Evolutionary conservation across 495 filamentous ascomycete species (phyloP).

Genomic region (Podospora anserina): DNA sequence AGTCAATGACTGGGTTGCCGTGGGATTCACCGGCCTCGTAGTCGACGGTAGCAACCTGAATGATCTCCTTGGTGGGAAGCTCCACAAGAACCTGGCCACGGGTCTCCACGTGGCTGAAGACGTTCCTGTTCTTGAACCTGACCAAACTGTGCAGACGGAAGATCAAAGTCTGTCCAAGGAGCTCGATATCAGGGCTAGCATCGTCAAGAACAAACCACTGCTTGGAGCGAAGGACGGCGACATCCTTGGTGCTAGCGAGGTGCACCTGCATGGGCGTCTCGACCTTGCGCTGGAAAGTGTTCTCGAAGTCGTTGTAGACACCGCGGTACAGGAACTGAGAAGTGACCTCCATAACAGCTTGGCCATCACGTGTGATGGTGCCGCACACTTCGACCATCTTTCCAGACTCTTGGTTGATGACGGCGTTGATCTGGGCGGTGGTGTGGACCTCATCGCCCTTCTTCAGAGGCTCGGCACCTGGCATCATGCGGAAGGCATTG

Average conservation of each 20-base stretch:
- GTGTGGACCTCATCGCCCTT: conserved; percentile 91
- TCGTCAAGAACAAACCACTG: conserved; percentile 86
- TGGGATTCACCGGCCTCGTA: conserved; percentile 87
- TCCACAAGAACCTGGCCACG: conserved; percentile 90
- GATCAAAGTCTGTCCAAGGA: conserved; percentile 86
- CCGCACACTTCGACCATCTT: conserved; percentile 99
- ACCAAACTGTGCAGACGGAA: conserved; percentile 92
- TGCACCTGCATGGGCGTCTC: conserved; percentile 95
- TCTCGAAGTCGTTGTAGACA: conserved; percentile 86
- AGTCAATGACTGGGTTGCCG: conserved; percentile 95
- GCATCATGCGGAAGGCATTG: conserved; percentile 97
- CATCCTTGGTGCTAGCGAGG: conserved; percentile 78
- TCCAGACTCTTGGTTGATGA: conserved; percentile 95
- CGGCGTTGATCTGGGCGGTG: conserved; percentile 92
- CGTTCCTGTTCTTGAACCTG: conserved; percentile 89
- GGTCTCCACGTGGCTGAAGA: conserved; percentile 91
- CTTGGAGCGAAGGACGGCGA: conserved; percentile 90
- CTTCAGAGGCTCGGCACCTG: conserved; percentile 89
- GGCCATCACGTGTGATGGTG: conserved; percentile 81
- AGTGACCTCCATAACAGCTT: conserved; percentile 96
- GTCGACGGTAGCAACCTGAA: conserved; percentile 91
- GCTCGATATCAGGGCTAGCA: conserved; percentile 70
- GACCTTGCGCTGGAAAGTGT: conserved; percentile 96
- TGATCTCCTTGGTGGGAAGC: conserved; percentile 94
- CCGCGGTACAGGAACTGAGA: conserved; percentile 97